Base-by-base conservation (phyloP, 1,284 basidiomycete species). In the Puccinia horiana region DNA sequence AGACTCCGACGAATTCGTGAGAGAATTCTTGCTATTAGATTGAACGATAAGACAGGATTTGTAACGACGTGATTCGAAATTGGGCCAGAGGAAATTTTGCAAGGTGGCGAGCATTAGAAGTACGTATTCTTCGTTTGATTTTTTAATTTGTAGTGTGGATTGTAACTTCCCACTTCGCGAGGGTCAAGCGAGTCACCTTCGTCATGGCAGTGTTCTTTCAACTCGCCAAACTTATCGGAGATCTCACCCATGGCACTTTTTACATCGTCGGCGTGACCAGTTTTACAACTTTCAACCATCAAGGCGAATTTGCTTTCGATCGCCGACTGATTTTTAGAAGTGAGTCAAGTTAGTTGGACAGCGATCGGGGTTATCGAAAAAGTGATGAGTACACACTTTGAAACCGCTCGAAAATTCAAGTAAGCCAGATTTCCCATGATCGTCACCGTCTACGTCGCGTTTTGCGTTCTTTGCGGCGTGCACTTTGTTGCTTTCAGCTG, bases 21-120 rank as follows among this genome's bases (percentile, higher is more conserved):
- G 35, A 35, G 54, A 75, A 75, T 42, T 75, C 52, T 12, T 42
- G 8, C 73, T 75, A 29, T 54, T 23, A 35, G 47, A 74, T 74
- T 12, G 12, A 44, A 54, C 0, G 12, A 72, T 3, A 5, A 0
- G 5, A 12, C 14, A 58, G 12, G 52, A 42, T 37, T 9, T 11
- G n/a, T 18, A 35, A 23, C 35, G n/a, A 29, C n/a, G 47, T 54
- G 9, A 11, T 5, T 3, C 3, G 8, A 52, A 73, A 70, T 35
- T 8, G 58, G 11, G 29, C 18, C 23, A 35, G 35, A 14, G 9
- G 23, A 52, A 54, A 32, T 52, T 42, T 32, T 18, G 26, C 8
- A 6, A 49, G 26, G 2, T 23, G 44, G 32, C 29, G 20, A 73
- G 11, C 44, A 49, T 29, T 35, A 16, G 29, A 29, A 65, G 37